Evolutionary conservation across 768 basidiomycete species (phyloP).

Genomic region (Tylopilus vinaceipallidus): DNA sequence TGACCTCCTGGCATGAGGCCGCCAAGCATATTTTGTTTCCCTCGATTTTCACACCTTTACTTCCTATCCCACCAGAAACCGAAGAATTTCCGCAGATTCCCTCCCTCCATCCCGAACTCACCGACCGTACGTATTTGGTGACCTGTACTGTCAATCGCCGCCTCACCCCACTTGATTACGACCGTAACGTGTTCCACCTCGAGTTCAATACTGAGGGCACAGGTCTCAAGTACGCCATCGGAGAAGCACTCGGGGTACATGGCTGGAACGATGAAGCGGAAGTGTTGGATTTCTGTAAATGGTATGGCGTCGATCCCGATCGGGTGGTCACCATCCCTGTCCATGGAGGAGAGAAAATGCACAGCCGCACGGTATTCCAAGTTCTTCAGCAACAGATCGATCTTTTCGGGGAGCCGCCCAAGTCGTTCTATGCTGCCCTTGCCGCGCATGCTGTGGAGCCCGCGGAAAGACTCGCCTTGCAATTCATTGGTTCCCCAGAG

Average conservation of each 20-base stretch:
- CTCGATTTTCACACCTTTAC: slow-evolving; percentile 63
- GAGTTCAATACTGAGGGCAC: slow-evolving; percentile 93
- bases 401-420: slow-evolving; percentile 92
- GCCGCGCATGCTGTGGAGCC: slow-evolving; percentile 68
- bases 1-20: slow-evolving; percentile 79
- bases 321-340: slow-evolving; percentile 80
- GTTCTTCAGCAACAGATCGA: slow-evolving; percentile 95
- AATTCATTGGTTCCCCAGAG: slow-evolving; percentile 92
- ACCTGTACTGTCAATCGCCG: slow-evolving; percentile 93
- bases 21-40: slow-evolving; percentile 90
- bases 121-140: slow-evolving; percentile 90
- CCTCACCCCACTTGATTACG: slow-evolving; percentile 91
- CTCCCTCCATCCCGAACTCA: slow-evolving; percentile 77
- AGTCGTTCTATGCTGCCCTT: slow-evolving; percentile 91
- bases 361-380: slow-evolving; percentile 95
- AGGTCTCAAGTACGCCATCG: slow-evolving; percentile 91
- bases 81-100: slow-evolving; percentile 59
- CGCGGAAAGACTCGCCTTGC: slow-evolving; percentile 74
- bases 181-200: slow-evolving; percentile 98
- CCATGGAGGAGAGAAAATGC: slow-evolving; percentile 62
- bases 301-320: slow-evolving; percentile 86
- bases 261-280: slow-evolving; percentile 96
- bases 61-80: slow-evolving; percentile 27
- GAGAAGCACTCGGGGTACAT: slow-evolving; percentile 95
- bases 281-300: slow-evolving; percentile 82